phyloP scores from a whole-genome alignment of 2,329 filamentous ascomycete species.

The Purpureocillium lavendulum region DNA sequence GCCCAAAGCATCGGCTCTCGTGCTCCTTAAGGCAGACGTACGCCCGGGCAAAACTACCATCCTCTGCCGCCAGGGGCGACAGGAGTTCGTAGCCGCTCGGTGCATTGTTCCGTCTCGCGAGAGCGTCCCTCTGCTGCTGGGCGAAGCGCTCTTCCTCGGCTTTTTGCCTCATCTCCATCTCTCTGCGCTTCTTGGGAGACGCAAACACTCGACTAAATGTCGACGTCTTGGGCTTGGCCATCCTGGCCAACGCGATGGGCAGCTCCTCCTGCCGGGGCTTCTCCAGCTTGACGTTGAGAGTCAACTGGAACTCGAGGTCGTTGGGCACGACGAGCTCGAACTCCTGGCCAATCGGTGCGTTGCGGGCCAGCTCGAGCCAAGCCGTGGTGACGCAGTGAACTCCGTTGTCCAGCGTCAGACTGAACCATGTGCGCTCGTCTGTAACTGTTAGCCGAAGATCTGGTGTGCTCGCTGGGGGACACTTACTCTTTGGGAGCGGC shows the following conservation, averaged over 20 bases:
- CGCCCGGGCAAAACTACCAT: constrained; percentile 88
- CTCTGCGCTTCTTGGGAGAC: constrained; percentile 94
- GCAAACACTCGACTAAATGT: constrained; percentile 89
- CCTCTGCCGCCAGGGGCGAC: constrained; percentile 76
- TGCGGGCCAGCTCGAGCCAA: constrained; percentile 86
- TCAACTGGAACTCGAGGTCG: constrained; percentile 97
- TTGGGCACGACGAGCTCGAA: constrained; percentile 96
- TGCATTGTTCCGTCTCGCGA: constrained; percentile 51
- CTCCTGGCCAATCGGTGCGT: constrained; percentile 92
- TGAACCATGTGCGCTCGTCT: constrained; percentile 92
- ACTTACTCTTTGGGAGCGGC: constrained; percentile 79
- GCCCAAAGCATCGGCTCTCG: constrained; percentile 78
- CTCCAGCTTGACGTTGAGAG: constrained; percentile 88
- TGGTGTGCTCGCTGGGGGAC: background rate
- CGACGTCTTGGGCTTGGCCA: constrained; percentile 65
- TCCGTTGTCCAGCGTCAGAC: constrained; percentile 94
- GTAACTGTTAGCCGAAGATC: constrained; percentile 15
- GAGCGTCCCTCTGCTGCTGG: constrained; percentile 54
- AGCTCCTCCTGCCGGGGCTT: constrained; percentile 58
- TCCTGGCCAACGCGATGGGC: constrained; percentile 51
- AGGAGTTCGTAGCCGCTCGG: constrained; percentile 80
- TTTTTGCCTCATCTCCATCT: constrained; percentile 75
- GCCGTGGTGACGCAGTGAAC: constrained; percentile 96
- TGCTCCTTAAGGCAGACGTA: constrained; percentile 94
- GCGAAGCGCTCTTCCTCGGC: constrained; percentile 72